phyloP scores from a whole-genome alignment of 305 asterid species.

The Fraxinus velutina region DNA sequence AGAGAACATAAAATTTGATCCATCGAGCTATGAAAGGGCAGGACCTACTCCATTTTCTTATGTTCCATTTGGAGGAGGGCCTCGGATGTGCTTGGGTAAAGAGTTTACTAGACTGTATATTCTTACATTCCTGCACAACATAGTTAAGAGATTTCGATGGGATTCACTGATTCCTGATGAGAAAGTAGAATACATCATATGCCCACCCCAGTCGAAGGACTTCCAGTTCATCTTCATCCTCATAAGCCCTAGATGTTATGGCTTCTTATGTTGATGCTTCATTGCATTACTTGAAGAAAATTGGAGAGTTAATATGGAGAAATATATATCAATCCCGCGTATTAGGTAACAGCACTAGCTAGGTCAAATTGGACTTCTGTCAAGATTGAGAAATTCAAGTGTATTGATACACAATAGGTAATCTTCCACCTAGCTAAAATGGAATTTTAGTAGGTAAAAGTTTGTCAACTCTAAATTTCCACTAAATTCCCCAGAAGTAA shows the following conservation, averaged over 20 bases:
- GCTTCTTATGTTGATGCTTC: background rate
- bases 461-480: background rate
- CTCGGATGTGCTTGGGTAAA: slow-evolving; percentile 57
- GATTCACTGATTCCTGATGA: slow-evolving; percentile 34
- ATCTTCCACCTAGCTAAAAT: background rate
- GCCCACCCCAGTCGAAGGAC: slow-evolving; percentile 48
- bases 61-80: slow-evolving; percentile 60
- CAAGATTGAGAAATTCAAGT: background rate
- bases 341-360: background rate
- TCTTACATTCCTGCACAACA: slow-evolving; percentile 44
- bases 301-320: background rate
- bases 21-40: slow-evolving; percentile 50
- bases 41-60: slow-evolving; percentile 44
- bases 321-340: background rate
- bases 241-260: background rate
- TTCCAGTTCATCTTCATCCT: slow-evolving; percentile 39
- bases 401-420: background rate
- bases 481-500: background rate
- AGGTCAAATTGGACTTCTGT: background rate
- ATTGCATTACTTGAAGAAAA: background rate
- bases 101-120: slow-evolving; percentile 57
- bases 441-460: background rate
- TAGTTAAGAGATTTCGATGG: slow-evolving; percentile 39
- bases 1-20: slow-evolving; percentile 37
- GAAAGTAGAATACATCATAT: slow-evolving; percentile 41